A percentile compares a stretch with the other conserved stretches of the same genome.
Evolutionary conservation across 2,329 filamentous ascomycete species (phyloP).

Genomic region (Alternaria triticina): DNA sequence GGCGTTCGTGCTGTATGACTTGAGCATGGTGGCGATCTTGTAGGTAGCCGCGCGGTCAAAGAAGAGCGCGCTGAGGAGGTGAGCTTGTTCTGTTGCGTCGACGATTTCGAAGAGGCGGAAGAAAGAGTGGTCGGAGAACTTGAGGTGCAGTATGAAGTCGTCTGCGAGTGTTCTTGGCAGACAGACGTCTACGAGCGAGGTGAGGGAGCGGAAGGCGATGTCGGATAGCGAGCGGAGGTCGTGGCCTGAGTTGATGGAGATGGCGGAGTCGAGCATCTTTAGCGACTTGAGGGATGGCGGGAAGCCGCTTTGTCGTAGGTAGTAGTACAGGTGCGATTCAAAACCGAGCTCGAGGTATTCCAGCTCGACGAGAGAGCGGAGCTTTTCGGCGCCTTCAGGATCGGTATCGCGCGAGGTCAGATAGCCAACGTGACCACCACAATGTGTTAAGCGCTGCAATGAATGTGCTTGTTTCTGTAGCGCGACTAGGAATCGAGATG

Average conservation of each 20-base stretch:
- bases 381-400: constrained; percentile 21
- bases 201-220: constrained; percentile 22
- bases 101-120: constrained; percentile 16
- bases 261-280: constrained; percentile 34
- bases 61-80: constrained; percentile 23
- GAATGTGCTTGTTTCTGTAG: constrained; percentile 42
- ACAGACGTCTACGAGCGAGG: constrained; percentile 22
- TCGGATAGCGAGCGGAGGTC: constrained; percentile 21
- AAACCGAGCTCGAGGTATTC: constrained; percentile 38
- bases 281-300: constrained; percentile 33
- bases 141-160: constrained; percentile 27
- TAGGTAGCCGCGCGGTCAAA: constrained; percentile 35
- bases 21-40: constrained; percentile 30
- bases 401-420: constrained; percentile 17
- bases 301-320: constrained; percentile 31
- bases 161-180: constrained; percentile 15
- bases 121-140: constrained; percentile 27
- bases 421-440: constrained; percentile 27
- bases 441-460: constrained; percentile 36
- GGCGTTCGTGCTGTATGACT: constrained; percentile 20
- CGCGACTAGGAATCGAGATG: constrained; percentile 33
- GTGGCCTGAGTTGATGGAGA: constrained; percentile 25
- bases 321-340: constrained; percentile 34
- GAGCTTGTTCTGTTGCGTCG: constrained; percentile 14
- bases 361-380: constrained; percentile 33